Percentiles rank a stretch among this genome's conserved stretches.
Evolutionary conservation across 73 alveolate species (phyloP).

Genomic region (Breviolum minutum): DNA sequence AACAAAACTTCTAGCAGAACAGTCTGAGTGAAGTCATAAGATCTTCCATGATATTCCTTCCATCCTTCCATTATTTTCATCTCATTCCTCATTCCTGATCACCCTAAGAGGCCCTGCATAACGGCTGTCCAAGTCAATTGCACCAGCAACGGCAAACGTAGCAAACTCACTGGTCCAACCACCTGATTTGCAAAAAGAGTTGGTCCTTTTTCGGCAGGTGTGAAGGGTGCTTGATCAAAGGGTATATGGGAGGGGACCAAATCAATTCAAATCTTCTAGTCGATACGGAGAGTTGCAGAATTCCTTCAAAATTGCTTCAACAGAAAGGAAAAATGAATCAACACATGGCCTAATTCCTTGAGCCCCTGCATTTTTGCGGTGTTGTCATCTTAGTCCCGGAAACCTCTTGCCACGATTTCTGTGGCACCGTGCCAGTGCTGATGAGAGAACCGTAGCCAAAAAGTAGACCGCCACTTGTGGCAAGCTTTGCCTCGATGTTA

Average conservation of each 20-base stretch:
- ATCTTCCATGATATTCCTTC: too few relatives aligned
- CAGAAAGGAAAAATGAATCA: background rate
- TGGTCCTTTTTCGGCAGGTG: background rate
- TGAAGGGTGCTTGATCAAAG: background rate
- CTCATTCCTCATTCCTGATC: background rate
- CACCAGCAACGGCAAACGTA: slow-evolving; percentile 66
- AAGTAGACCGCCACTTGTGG: slow-evolving; percentile 86
- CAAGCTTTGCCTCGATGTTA: slow-evolving; percentile 22
- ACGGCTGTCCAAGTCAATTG: slow-evolving; percentile 62
- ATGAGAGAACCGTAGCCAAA: slow-evolving; percentile 86
- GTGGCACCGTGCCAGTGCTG: background rate
- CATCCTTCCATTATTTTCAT: background rate
- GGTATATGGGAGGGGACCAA: too few relatives aligned
- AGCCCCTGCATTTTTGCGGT: too few relatives aligned
- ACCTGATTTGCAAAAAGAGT: background rate
- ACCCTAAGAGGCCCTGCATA: background rate
- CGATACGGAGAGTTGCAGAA: background rate
- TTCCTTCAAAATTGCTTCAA: too few relatives aligned
- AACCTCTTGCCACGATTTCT: too few relatives aligned
- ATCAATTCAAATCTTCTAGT: background rate
- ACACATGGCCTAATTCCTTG: too few relatives aligned
- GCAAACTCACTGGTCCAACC: slow-evolving; percentile 85
- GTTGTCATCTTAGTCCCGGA: background rate
- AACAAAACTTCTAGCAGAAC: too few relatives aligned
- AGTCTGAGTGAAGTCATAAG: too few relatives aligned